Conservation (phyloP, 1,139 yeast genomes). For the Kodamaea fungicola region DNA sequence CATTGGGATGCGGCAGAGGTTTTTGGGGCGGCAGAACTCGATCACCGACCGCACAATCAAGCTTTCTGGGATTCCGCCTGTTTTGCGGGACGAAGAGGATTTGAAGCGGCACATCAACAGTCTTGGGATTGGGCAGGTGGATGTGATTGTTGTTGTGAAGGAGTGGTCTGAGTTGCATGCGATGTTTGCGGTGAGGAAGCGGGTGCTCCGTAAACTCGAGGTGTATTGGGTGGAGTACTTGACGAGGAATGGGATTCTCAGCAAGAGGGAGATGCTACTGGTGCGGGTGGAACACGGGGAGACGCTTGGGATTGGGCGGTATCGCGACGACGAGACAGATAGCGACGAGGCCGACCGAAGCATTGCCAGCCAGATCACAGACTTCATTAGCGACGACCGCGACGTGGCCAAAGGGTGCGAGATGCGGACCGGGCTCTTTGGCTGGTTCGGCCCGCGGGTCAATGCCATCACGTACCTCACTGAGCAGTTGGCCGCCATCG, state of each 20-base stretch:
- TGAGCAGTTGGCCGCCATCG: slow-evolving; percentile 52
- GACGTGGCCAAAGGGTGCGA: slow-evolving; percentile 46
- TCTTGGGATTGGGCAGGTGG: slow-evolving; percentile 76
- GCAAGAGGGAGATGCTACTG: slow-evolving; percentile 27
- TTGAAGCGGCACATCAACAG: slow-evolving; percentile 72
- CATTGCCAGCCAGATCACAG: slow-evolving; percentile 20
- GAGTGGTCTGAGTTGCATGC: slow-evolving; percentile 77
- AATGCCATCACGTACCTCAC: slow-evolving; percentile 67
- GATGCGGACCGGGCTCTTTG: slow-evolving; percentile 48
- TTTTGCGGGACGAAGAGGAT: slow-evolving; percentile 64
- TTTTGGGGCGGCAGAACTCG: slow-evolving; percentile 84
- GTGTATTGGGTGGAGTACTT: slow-evolving; percentile 74
- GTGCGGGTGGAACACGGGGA: slow-evolving; percentile 31
- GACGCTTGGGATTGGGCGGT: slow-evolving; percentile 18
- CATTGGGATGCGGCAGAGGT: slow-evolving; percentile 72
- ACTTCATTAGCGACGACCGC: slow-evolving; percentile 7
- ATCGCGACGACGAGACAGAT: slow-evolving; percentile 9
- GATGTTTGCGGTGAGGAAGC: slow-evolving; percentile 57
- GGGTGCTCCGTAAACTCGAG: slow-evolving; percentile 58
- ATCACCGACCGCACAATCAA: slow-evolving; percentile 90
- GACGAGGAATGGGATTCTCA: slow-evolving; percentile 33
- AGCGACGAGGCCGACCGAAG: background rate
- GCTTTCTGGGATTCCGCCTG: slow-evolving; percentile 87
- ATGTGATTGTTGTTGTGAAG: slow-evolving; percentile 71
- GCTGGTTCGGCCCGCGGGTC: slow-evolving; percentile 52